These are phyloP conservation scores for Stachybotrys elegans DNA, from an alignment of 2,329 filamentous ascomycete species.

Conservation along the genomic window DNA sequence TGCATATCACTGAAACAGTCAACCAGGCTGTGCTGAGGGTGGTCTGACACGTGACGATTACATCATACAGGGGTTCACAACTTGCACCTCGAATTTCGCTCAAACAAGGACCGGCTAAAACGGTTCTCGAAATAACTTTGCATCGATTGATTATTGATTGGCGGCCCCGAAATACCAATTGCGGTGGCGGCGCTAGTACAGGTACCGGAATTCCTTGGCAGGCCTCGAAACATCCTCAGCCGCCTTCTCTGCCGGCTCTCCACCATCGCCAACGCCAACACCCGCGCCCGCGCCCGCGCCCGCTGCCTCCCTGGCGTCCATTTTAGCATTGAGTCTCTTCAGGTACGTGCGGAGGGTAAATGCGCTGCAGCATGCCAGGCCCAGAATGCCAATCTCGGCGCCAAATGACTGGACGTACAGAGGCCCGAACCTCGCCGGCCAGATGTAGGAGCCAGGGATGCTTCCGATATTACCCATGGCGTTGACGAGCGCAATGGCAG, in stretches of 20 bases:
- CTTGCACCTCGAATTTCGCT: no score
- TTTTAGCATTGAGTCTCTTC: background rate
- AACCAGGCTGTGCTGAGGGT: no score
- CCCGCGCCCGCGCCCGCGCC: background rate
- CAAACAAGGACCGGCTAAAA: no score
- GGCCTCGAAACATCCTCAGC: background rate
- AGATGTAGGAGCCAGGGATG: constrained; percentile 28
- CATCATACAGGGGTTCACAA: no score
- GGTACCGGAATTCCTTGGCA: background rate
- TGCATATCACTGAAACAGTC: no score
- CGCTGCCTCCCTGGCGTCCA: background rate
- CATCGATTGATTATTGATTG: no score
- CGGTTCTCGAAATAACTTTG: no score
- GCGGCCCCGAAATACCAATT: no score
- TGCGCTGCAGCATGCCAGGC: constrained; percentile 21
- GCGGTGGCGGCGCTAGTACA: no score
- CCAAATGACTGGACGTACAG: constrained; percentile 36
- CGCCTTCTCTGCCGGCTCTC: background rate
- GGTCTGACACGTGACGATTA: no score
- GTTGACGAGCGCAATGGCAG: constrained; percentile 51
- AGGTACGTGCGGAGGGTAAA: constrained; percentile 10
- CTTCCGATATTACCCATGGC: constrained; percentile 45
- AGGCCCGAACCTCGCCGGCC: background rate
- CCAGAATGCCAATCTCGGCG: constrained; percentile 38
- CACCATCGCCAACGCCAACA: background rate